These are phyloP conservation scores for Alloascoidea hylecoeti DNA, from an alignment of 805 yeast species.

Conservation along the genomic window DNA sequence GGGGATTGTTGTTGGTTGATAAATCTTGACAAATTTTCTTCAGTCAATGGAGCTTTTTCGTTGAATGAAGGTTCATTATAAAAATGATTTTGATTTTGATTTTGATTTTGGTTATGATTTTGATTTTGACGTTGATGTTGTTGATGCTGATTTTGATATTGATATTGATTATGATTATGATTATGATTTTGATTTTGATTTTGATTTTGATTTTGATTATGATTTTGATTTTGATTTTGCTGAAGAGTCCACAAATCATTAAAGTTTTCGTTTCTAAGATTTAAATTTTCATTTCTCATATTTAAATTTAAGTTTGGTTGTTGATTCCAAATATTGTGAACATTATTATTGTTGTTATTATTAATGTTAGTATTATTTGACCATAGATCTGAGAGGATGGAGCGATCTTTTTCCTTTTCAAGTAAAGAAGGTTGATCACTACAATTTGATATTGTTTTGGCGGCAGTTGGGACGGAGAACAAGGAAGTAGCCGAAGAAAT, in stretches of 20 bases:
- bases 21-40: neutral
- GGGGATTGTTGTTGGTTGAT: neutral
- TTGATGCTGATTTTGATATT: neutral
- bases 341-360: no score
- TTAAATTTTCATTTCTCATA: neutral
- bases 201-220: neutral
- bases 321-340: neutral
- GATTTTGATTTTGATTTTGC: neutral
- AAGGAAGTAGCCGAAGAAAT: neutral
- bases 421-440: no score
- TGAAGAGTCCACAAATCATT: no score
- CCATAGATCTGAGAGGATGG: neutral
- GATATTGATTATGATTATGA: neutral
- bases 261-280: no score
- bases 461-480: neutral
- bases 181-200: neutral
- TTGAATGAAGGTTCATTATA: no score
- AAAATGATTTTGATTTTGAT: neutral
- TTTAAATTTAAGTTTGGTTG: neutral
- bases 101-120: neutral
- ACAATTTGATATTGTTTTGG: neutral
- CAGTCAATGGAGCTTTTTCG: conserved; percentile 1
- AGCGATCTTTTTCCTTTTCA: neutral
- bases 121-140: neutral
- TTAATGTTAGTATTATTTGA: no score